phyloP scores from a whole-genome alignment of 176 grass and related monocot genomes.

The Musa acuminata region DNA sequence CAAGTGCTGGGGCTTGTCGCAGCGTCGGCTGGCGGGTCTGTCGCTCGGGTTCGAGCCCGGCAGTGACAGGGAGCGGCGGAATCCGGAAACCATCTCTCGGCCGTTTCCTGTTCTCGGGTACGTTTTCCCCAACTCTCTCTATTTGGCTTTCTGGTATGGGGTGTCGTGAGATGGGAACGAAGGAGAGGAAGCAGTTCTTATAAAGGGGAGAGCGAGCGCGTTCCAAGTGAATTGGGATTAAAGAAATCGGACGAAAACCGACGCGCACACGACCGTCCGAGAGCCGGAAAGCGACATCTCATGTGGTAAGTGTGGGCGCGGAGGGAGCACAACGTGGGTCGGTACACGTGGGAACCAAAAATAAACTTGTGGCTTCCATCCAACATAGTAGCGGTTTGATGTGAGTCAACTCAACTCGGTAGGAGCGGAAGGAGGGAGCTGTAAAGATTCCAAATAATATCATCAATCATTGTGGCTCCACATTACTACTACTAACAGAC shows the following conservation, averaged over 20 bases:
- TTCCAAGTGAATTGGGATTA: not conserved
- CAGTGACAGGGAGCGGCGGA: slow-evolving; percentile 56
- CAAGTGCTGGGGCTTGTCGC: slow-evolving; percentile 20
- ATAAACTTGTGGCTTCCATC: not conserved
- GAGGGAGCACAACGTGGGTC: not conserved
- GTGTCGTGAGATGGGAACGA: not conserved
- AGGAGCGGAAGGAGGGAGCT: too few species aligned
- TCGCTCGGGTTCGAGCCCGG: slow-evolving; percentile 25
- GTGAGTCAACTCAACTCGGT: not conserved
- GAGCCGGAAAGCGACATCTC: not conserved
- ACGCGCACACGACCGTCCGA: not conserved
- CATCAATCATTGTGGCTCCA: too few species aligned
- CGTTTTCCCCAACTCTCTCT: not conserved
- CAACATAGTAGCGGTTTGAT: not conserved
- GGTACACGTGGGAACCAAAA: not conserved
- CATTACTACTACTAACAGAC: too few species aligned
- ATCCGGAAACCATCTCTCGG: slow-evolving; percentile 37
- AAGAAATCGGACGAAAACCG: not conserved
- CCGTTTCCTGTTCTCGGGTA: not conserved
- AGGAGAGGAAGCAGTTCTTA: not conserved
- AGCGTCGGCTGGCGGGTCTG: slow-evolving; percentile 1
- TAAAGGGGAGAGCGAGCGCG: not conserved
- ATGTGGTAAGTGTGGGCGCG: not conserved
- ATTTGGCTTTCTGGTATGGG: not conserved
- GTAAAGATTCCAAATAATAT: too few species aligned